These are phyloP conservation scores for Plasmodium gonderi DNA, from an alignment of 169 alveolate species.

Conservation along the genomic window DNA sequence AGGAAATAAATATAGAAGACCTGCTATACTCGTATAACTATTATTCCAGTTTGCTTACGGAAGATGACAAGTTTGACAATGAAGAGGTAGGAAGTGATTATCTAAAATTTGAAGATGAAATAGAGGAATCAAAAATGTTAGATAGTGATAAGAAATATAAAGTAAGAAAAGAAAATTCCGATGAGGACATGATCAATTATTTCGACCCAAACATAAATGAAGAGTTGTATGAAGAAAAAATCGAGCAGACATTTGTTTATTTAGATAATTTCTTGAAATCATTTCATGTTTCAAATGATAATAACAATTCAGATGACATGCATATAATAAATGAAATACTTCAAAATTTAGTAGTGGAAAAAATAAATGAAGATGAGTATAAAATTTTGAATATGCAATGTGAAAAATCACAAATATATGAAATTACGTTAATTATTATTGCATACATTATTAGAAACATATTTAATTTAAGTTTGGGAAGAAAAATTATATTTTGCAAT, in stretches of 20 bases:
- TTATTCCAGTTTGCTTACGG: slow-evolving; percentile 16
- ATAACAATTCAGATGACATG: background rate
- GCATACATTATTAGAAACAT: slow-evolving; percentile 48
- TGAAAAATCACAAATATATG: slow-evolving; percentile 25
- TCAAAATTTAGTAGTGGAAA: slow-evolving; percentile 4
- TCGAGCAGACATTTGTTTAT: slow-evolving; percentile 49
- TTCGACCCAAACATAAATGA: slow-evolving; percentile 42
- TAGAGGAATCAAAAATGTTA: background rate
- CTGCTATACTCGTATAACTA: slow-evolving; percentile 42
- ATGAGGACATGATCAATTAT: slow-evolving; percentile 31
- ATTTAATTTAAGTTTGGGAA: slow-evolving; percentile 60
- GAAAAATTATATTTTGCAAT: slow-evolving; percentile 63
- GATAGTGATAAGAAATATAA: background rate
- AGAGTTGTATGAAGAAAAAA: slow-evolving; percentile 50
- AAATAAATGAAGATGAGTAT: slow-evolving; percentile 4
- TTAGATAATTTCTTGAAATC: slow-evolving; percentile 55
- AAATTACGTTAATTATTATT: slow-evolving; percentile 61
- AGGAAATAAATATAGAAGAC: slow-evolving; percentile 51
- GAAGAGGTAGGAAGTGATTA: slow-evolving; percentile 32
- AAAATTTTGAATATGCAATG: background rate
- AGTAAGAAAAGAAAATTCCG: background rate
- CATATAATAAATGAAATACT: slow-evolving; percentile 14
- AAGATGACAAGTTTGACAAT: slow-evolving; percentile 24
- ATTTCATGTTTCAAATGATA: slow-evolving; percentile 5
- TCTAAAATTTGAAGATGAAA: slow-evolving; percentile 45